Percentiles rank a stretch among this genome's conserved stretches.
These are phyloP conservation scores for Fragilariopsis cylindrus DNA, from an alignment of 108 stramenopile species.

Conservation along the genomic window DNA sequence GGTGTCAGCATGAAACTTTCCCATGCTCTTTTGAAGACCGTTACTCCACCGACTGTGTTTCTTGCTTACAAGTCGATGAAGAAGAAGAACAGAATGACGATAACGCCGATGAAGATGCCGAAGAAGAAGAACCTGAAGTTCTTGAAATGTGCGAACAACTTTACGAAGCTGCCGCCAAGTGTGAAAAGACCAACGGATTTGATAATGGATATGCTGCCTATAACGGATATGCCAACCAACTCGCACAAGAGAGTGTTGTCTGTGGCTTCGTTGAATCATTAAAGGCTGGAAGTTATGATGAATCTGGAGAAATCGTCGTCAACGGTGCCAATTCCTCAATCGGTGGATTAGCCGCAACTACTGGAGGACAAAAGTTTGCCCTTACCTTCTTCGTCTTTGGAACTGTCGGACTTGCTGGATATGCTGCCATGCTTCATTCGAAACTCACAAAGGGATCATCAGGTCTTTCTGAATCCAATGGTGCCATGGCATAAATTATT, in stretches of 20 bases:
- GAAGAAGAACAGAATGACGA: constrained; percentile 34
- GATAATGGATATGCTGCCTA: constrained; percentile 44
- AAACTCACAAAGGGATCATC: constrained; percentile 80
- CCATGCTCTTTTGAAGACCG: constrained; percentile 80
- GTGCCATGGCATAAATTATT: constrained; percentile 71
- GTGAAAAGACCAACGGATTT: constrained; percentile 81
- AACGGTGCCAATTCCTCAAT: constrained; percentile 45
- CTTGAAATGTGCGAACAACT: constrained; percentile 73
- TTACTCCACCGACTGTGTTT: constrained; percentile 70
- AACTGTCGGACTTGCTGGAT: constrained; percentile 78
- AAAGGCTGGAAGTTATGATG: constrained; percentile 54
- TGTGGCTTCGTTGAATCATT: constrained; percentile 67
- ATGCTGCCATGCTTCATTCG: constrained; percentile 85
- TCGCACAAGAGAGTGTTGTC: constrained; percentile 64
- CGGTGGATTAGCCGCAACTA: constrained; percentile 52
- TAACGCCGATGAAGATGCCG: constrained; percentile 32
- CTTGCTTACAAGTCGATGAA: constrained; percentile 49
- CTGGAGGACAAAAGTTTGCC: constrained; percentile 85
- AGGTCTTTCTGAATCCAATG: constrained; percentile 57
- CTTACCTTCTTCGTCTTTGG: constrained; percentile 84
- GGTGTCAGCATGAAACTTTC: constrained; percentile 62
- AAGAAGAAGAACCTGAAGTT: constrained; percentile 43
- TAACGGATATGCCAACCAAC: constrained; percentile 68
- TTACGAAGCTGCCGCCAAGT: constrained; percentile 80
- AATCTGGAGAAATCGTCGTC: constrained; percentile 55